These are phyloP conservation scores for Monosporascus sp. DNA, from an alignment of 2,329 filamentous ascomycete species.

Conservation along the genomic window DNA sequence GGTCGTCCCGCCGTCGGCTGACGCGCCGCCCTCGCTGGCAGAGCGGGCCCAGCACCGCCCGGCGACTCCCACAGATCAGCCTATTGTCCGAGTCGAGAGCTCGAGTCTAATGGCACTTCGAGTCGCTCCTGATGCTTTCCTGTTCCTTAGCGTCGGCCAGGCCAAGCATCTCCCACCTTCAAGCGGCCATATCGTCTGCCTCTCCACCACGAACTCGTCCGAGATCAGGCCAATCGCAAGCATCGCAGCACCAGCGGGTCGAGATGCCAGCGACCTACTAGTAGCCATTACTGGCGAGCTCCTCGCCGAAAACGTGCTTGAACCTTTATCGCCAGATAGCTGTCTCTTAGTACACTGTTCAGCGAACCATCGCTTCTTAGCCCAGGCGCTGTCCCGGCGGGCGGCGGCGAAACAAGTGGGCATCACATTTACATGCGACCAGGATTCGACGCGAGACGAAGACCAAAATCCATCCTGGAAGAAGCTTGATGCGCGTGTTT, in stretches of 20 bases:
- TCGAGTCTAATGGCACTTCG: constrained; percentile 3
- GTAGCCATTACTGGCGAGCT: constrained; percentile 1
- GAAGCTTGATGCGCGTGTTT: too few relatives aligned
- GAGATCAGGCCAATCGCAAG: neutral
- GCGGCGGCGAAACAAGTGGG: neutral
- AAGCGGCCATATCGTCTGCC: too few relatives aligned
- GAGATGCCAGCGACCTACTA: neutral
- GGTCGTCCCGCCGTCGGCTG: neutral
- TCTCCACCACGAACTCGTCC: neutral
- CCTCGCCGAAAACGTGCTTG: neutral
- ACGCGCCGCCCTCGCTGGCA: neutral
- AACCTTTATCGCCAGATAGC: neutral
- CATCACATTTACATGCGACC: neutral
- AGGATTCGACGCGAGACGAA: neutral
- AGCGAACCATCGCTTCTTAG: neutral
- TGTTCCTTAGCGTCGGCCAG: constrained; percentile 2
- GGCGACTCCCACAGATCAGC: too few relatives aligned
- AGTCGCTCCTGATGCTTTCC: neutral
- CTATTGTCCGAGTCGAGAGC: too few relatives aligned
- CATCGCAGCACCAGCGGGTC: too few relatives aligned
- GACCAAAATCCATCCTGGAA: neutral
- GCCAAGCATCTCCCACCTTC: too few relatives aligned
- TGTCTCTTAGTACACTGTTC: neutral
- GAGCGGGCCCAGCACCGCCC: too few relatives aligned
- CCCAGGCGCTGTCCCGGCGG: neutral